Evolutionary conservation across 2,329 filamentous ascomycete genomes (phyloP), one percentile per base, ranked within the genome.

Genomic region (Ophiocordyceps sinensis): DNA sequence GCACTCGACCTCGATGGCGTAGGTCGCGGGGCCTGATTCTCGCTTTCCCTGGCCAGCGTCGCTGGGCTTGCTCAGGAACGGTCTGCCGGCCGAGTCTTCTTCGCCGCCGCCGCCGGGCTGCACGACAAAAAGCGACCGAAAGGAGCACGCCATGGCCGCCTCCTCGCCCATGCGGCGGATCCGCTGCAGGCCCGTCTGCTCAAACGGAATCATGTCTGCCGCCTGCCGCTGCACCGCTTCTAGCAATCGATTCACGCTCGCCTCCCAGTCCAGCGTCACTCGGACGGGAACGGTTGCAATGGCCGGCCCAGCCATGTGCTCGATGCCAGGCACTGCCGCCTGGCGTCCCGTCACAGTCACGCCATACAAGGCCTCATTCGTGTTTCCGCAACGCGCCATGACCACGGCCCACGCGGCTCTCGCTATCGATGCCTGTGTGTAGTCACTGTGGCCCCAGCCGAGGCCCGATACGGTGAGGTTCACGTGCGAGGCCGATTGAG

Each of bases 171-270:
- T 34, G 12, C 41, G 43, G 8, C 43, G 32, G 17, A 50, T 50
- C 3, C 19, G 15, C 21, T 44, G 42, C 7, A 51, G 35, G 1
- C 49, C 49, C 10, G 43, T 45, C n/a, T 50, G 46, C 32, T 50
- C 47, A 29, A 38, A 45, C 0, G 34, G 40, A 6, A 45, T 44
- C 43, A 45, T 46, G 9, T 46, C 43, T 1, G 42, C 21, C 13
- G 43, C 37, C 37, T 47, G 41, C 6, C 36, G 8, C 28, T 55
- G 51, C 0, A 54, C 30, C 1, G 51, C 48, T 15, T 65, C 52
- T 10, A 77, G 53, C 41, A 65, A 68, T n/a, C 66, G 52, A 0
- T 48, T 44, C 9, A 66, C 53, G 1, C 53, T 51, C 26, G 35
- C 21, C 13, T 35, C 34, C 15, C 32, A 39, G 69, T 58, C 54